Conservation (phyloP, 2,329 filamentous ascomycete genomes). For the Ceratocystis diversiconidia region DNA sequence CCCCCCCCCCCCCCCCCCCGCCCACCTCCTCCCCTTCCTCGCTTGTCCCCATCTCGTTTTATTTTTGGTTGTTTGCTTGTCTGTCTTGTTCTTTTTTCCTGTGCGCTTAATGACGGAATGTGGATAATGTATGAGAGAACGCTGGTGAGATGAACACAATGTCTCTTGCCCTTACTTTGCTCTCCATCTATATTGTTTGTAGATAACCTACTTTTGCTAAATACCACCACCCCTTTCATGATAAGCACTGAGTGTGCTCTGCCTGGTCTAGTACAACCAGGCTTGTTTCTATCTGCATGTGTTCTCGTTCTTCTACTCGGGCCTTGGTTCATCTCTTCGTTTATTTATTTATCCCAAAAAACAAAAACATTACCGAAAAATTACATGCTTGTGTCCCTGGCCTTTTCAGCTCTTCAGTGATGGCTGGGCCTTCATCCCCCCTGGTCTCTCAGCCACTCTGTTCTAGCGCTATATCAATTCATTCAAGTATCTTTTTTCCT, state of each 20-base stretch:
- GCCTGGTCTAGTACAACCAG: background rate
- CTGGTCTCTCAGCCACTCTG: background rate
- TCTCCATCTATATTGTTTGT: conserved; percentile 4
- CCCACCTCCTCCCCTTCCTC: too few species aligned
- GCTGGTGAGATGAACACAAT: background rate
- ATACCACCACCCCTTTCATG: background rate
- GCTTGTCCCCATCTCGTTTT: background rate
- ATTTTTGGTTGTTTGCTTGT: background rate
- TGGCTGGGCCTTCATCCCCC: too few species aligned
- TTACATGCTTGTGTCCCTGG: background rate
- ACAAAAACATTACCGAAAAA: background rate
- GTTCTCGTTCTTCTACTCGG: background rate
- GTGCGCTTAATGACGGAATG: background rate
- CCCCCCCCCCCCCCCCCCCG: background rate
- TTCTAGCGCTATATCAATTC: background rate
- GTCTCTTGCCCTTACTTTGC: background rate
- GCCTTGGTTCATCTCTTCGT: conserved; percentile 1
- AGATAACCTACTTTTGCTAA: conserved; percentile 2
- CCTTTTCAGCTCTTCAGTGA: background rate
- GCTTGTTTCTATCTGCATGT: background rate
- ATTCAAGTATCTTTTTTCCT: background rate
- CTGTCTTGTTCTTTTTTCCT: background rate
- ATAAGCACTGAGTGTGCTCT: background rate
- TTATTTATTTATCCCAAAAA: conserved; percentile 7
- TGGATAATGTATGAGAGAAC: conserved; percentile 5